Conservation (phyloP, 768 basidiomycete species). For the Calvatia gigantea region DNA sequence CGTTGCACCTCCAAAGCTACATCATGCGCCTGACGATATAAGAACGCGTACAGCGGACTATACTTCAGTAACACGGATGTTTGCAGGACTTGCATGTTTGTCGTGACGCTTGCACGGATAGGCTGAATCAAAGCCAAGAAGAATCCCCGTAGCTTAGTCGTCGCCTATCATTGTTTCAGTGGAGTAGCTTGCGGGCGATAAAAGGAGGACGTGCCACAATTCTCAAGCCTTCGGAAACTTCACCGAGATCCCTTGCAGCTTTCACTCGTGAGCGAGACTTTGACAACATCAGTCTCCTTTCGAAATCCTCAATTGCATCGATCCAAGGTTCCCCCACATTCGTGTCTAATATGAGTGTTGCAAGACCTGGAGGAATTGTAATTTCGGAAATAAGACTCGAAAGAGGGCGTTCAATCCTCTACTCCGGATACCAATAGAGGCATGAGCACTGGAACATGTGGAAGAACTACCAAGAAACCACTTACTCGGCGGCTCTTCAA, state of each 20-base stretch:
- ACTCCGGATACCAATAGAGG: slow-evolving; percentile 8
- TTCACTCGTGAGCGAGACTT: slow-evolving; percentile 79
- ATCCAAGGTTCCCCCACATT: slow-evolving; percentile 90
- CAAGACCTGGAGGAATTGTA: slow-evolving; percentile 76
- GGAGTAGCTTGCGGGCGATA: neutral
- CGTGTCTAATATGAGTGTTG: slow-evolving; percentile 77
- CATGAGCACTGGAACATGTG: neutral
- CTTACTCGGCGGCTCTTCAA: slow-evolving; percentile 82
- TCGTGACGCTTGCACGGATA: slow-evolving; percentile 77
- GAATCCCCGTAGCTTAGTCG: slow-evolving; percentile 84
- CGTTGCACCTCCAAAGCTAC: slow-evolving; percentile 88
- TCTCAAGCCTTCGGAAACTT: slow-evolving; percentile 82
- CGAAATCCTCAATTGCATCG: slow-evolving; percentile 74
- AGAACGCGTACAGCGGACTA: slow-evolving; percentile 74
- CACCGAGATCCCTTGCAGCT: slow-evolving; percentile 78
- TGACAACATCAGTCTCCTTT: slow-evolving; percentile 64
- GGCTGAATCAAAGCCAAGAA: slow-evolving; percentile 83
- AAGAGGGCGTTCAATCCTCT: slow-evolving; percentile 90
- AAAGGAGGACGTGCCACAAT: slow-evolving; percentile 62
- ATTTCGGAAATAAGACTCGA: slow-evolving; percentile 78
- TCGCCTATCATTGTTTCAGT: slow-evolving; percentile 50
- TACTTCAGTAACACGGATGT: slow-evolving; percentile 84
- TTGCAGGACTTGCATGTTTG: slow-evolving; percentile 92
- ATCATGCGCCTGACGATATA: slow-evolving; percentile 75
- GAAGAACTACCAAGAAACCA: slow-evolving; percentile 11